These are phyloP conservation scores for Nepenthes alata DNA, from an alignment of 179 eudicot genomes.

Conservation along the genomic window DNA sequence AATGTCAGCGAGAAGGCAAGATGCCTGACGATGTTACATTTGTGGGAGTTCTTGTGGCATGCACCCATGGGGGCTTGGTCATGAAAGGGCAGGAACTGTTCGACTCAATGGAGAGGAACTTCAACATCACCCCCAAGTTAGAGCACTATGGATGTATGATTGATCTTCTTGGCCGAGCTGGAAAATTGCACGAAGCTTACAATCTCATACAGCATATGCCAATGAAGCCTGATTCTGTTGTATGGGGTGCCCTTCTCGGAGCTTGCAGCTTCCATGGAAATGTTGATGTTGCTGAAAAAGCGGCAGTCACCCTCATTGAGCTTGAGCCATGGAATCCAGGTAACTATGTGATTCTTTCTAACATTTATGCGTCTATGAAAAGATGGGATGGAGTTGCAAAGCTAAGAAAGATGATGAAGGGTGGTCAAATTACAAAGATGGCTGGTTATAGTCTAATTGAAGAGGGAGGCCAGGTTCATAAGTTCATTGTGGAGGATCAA, in stretches of 20 bases:
- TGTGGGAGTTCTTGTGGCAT: slow-evolving; percentile 50
- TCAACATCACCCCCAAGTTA: slow-evolving; percentile 29
- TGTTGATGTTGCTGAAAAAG: slow-evolving; percentile 52
- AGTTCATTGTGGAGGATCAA: slow-evolving; percentile 48
- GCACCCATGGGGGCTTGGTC: slow-evolving; percentile 58
- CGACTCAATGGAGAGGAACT: slow-evolving; percentile 28
- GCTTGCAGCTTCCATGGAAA: slow-evolving; percentile 58
- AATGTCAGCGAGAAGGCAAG: slow-evolving; percentile 27
- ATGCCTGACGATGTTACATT: slow-evolving; percentile 54
- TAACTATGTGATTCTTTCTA: slow-evolving; percentile 54
- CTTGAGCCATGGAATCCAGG: slow-evolving; percentile 58
- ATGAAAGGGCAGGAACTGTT: slow-evolving; percentile 35
- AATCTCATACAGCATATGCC: slow-evolving; percentile 40
- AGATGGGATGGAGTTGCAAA: slow-evolving; percentile 54
- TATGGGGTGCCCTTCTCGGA: slow-evolving; percentile 64
- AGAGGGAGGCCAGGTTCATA: slow-evolving; percentile 37
- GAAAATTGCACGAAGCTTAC: slow-evolving; percentile 44
- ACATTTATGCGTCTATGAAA: slow-evolving; percentile 40
- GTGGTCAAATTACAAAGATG: slow-evolving; percentile 29
- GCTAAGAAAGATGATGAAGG: slow-evolving; percentile 52
- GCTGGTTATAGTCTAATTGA: slow-evolving; percentile 59
- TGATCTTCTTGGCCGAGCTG: slow-evolving; percentile 62
- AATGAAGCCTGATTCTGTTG: slow-evolving; percentile 45
- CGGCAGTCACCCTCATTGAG: slow-evolving; percentile 30
- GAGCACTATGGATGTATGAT: slow-evolving; percentile 74